Evolutionary conservation across 2,329 filamentous ascomycete species (phyloP), one percentile per base, ranked within the genome.

Genomic region (Niveomyces coronatus): DNA sequence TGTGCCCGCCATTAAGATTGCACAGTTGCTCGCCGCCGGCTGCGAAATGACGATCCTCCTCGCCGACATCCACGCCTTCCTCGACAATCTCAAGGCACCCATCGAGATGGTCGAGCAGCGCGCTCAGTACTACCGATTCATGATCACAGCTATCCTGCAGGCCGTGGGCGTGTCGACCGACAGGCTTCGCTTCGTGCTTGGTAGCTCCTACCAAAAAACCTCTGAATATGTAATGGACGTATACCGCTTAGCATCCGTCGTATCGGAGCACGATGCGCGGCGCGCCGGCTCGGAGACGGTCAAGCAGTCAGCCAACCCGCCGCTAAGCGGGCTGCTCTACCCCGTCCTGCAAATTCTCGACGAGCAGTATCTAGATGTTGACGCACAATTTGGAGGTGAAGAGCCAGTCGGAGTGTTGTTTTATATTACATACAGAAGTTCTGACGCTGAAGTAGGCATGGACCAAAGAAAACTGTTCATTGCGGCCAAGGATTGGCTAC

Each of bases 251-350:
- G 74, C 71, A 31, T 75, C 75, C 4, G 61, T 85, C 37, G 75
- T 82, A 5, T 80, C 79, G 11, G 78, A 87, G 61, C 78, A 88
- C 54, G 79, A 91, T 53, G 85, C 87, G 13, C 85, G 87, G 62
- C 91, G 86, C 62, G 88, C 89, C 0, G 89, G 89, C 27, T 84
- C 86, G 2, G 91, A 96, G 61, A 77, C 96, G 7, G 89, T 98
- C 47, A 96, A 96, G 70, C 87, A 96, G 65, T 78, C 82, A 4
- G 74, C 76, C 40, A 87, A 89, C 52, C 75, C 82, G 6, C 74
- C 82, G 1, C 58, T 89, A 29, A 78, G 60, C 34, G 61, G 61
- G 18, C 53, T 63, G 3, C 51, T 64, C 35, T 65, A 65, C 53
- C 62, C 62, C 8, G 52, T 63, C 9, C 48, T 98, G 62, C 91